These are phyloP conservation scores for Phaeosphaeria sp. DNA, from an alignment of 2,329 filamentous ascomycete genomes.

Conservation along the genomic window DNA sequence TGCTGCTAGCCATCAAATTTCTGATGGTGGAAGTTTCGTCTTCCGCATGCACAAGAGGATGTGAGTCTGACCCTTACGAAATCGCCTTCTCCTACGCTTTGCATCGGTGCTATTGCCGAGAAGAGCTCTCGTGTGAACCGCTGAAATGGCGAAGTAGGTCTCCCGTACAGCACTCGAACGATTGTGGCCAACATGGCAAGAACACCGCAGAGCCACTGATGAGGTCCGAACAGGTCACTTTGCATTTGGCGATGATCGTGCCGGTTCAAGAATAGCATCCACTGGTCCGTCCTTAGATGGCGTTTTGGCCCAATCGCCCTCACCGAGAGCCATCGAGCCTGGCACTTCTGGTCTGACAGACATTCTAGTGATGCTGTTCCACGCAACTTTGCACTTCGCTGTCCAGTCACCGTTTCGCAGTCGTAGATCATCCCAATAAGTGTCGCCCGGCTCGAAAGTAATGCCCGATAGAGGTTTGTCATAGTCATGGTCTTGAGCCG, in stretches of 20 bases:
- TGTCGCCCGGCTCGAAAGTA: neutral
- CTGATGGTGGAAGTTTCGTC: no score
- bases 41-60: no score
- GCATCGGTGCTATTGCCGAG: no score
- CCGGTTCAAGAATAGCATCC: neutral
- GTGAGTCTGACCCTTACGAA: no score
- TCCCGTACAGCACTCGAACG: no score
- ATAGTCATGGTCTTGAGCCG: neutral
- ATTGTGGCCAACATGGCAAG: no score
- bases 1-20: no score
- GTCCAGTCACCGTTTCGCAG: slow-evolving; percentile 4
- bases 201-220: no score
- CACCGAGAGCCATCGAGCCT: neutral
- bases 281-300: neutral
- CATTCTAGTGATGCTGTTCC: neutral
- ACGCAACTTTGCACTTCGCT: neutral
- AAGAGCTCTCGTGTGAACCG: no score
- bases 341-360: neutral
- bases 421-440: slow-evolving; percentile 15
- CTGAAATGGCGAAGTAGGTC: no score
- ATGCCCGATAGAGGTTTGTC: neutral
- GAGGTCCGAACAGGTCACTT: no score
- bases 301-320: slow-evolving; percentile 3
- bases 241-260: neutral
- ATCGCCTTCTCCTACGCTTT: no score